Evolutionary conservation across 805 yeast genomes (phyloP), one percentile per base, ranked within the genome.

Genomic region (Wickerhamiella azyma): DNA sequence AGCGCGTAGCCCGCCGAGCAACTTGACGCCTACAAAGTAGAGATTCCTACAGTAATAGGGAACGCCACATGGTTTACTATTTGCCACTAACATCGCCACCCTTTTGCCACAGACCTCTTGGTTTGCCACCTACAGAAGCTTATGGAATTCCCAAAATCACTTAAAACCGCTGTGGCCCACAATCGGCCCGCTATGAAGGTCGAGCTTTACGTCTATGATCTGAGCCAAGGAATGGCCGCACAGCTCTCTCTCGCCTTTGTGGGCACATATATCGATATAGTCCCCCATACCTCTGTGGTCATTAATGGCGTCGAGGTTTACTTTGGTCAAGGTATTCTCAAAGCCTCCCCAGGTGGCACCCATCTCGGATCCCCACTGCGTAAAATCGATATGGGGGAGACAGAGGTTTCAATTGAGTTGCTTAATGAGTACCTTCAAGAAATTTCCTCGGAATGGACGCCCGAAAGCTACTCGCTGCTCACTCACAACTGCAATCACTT

Each of bases 401-500:
- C 81, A 0, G 68, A 56, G 45, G 61, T 79, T 1, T 70, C 74
- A 9, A 61, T 65, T 38, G 82, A 78, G 5, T 59, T 77, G 2
- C 64, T 76, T 16, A 61, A 64, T 32, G 83, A 76, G 41, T 79
- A 68, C 55, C 52, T 79, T 26, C 66, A 64, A 2, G 81, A 77
- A 39, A 59, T 77, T 26, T 43, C 39, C 26, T 65, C 66, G 9
- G 72, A 68, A 48, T 77, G 68, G 53, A 58, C 65, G 13, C 70
- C 76, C 8, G 65, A 63, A 8, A 64, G 60, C 33, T 79, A 79
- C 61, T 75, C 76, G 52, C 59, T 79, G 48, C 76, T 79, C 48
- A 68, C 69, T 45, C 78, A 78, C 59, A 79, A 79, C 55, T 79
- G 85, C 60, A 79, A 79, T 60, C 79, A 80, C 60, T 78, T 79